These are phyloP conservation scores for Aspergillus haitiensis DNA, from an alignment of 495 filamentous ascomycete genomes.

Conservation along the genomic window DNA sequence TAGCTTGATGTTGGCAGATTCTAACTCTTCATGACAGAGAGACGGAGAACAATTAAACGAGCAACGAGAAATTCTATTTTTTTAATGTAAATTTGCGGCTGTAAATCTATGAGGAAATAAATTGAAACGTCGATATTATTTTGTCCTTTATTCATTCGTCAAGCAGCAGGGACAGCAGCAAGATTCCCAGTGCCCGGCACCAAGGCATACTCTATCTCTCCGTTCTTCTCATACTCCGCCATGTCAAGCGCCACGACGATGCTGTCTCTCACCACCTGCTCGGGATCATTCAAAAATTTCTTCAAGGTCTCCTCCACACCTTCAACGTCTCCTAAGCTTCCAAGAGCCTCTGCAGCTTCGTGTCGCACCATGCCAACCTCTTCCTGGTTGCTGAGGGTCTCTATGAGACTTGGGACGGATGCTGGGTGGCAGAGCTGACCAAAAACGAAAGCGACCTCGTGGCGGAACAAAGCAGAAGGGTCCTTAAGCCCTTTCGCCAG, in stretches of 20 bases:
- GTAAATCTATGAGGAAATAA: slow-evolving; percentile 28
- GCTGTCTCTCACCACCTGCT: slow-evolving; percentile 91
- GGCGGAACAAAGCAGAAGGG: slow-evolving; percentile 88
- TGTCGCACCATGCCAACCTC: slow-evolving; percentile 97
- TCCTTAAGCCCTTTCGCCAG: slow-evolving; percentile 87
- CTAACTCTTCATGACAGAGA: slow-evolving; percentile 37
- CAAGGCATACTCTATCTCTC: slow-evolving; percentile 85
- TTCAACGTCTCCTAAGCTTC: slow-evolving; percentile 88
- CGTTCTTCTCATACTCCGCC: slow-evolving; percentile 93
- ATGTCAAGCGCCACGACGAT: slow-evolving; percentile 95
- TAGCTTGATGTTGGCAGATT: slow-evolving; percentile 25
- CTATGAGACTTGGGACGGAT: slow-evolving; percentile 86
- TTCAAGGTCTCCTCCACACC: slow-evolving; percentile 85
- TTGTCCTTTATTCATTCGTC: slow-evolving; percentile 30
- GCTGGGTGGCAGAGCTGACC: slow-evolving; percentile 94
- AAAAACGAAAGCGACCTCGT: slow-evolving; percentile 98
- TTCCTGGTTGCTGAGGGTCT: slow-evolving; percentile 69
- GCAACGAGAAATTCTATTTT: slow-evolving; percentile 21
- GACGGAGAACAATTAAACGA: slow-evolving; percentile 42
- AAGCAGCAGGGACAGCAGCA: slow-evolving; percentile 40
- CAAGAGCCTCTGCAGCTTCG: slow-evolving; percentile 96
- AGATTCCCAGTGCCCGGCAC: slow-evolving; percentile 60
- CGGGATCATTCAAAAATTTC: slow-evolving; percentile 82
- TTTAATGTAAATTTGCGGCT: slow-evolving; percentile 14
- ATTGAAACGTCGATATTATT: slow-evolving; percentile 31